Conservation (phyloP, 768 basidiomycete species). For the Terana coerulea region DNA sequence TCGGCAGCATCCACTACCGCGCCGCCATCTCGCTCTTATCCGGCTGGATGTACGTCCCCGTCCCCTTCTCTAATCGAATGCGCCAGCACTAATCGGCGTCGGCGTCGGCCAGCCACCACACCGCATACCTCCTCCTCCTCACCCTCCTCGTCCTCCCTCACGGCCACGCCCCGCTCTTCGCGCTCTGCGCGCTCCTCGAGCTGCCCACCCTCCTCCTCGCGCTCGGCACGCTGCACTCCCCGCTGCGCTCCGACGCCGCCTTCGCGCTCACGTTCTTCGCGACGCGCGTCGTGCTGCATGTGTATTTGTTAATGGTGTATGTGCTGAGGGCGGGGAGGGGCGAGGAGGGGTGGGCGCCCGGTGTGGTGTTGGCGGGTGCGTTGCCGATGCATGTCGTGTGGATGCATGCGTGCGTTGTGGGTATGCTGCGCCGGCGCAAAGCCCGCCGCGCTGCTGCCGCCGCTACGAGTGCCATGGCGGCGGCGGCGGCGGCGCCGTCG, state of each 20-base stretch:
- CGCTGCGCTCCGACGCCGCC: conserved; percentile 7
- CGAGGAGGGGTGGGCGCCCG: conserved; percentile 1
- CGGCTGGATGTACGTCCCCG: conserved; percentile 11
- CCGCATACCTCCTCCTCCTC: conserved; percentile 8
- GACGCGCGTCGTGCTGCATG: conserved; percentile 7
- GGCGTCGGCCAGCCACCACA: conserved; percentile 7
- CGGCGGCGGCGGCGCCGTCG: too few relatives aligned
- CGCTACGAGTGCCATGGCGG: too few relatives aligned
- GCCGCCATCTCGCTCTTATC: conserved; percentile 5
- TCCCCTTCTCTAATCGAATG: background rate
- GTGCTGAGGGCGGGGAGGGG: background rate
- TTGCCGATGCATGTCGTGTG: conserved; percentile 10
- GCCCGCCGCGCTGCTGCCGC: too few relatives aligned
- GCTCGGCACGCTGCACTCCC: conserved; percentile 3
- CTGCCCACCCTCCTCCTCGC: conserved; percentile 14
- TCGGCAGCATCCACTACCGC: conserved; percentile 10
- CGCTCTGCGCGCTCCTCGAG: conserved; percentile 6
- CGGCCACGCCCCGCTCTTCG: conserved; percentile 8
- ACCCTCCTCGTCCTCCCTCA: conserved; percentile 7
- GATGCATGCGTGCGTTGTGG: conserved; percentile 7
- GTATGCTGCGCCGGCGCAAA: conserved; percentile 7
- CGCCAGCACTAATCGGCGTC: background rate
- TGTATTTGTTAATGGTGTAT: background rate
- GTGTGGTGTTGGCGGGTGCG: background rate
- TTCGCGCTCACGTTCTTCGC: conserved; percentile 5